Evolutionary conservation across 2,329 filamentous ascomycete genomes (phyloP).

Genomic region (Aspergillus proliferans): DNA sequence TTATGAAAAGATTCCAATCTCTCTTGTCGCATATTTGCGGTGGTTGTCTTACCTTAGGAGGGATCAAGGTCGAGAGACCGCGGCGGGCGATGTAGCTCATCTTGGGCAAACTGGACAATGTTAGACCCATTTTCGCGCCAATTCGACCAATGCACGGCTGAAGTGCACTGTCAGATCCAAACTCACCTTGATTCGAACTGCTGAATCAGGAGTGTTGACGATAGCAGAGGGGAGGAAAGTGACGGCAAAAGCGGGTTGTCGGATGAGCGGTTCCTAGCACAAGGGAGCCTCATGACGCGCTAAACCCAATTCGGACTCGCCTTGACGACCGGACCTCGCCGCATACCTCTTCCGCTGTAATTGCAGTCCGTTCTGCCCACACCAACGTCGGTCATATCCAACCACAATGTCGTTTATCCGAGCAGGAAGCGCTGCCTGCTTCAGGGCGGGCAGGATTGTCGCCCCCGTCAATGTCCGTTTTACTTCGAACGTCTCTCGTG

Average conservation of each 20-base stretch:
- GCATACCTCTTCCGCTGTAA: slow-evolving; percentile 29
- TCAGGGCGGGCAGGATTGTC: slow-evolving; percentile 25
- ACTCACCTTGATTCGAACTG: slow-evolving; percentile 31
- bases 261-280: slow-evolving; percentile 24
- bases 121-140: slow-evolving; percentile 21
- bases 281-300: slow-evolving; percentile 22
- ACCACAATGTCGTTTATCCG: slow-evolving; percentile 61
- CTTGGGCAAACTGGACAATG: slow-evolving; percentile 42
- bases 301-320: slow-evolving; percentile 30
- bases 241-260: slow-evolving; percentile 31
- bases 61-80: slow-evolving; percentile 96
- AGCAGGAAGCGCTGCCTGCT: slow-evolving; percentile 38
- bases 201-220: slow-evolving; percentile 25
- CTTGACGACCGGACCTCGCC: slow-evolving; percentile 26
- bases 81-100: slow-evolving; percentile 92
- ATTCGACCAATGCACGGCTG: not conserved
- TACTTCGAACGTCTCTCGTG: slow-evolving; percentile 14
- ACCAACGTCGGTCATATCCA: slow-evolving; percentile 12
- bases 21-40: slow-evolving; percentile 3
- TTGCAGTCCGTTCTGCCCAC: slow-evolving; percentile 19
- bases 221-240: slow-evolving; percentile 30
- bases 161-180: not conserved
- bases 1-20: slow-evolving; percentile 11
- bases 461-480: slow-evolving; percentile 33
- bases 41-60: slow-evolving; percentile 73